Conservation (phyloP, 2,329 filamentous ascomycete species). For the Fonsecaea pugnacius region DNA sequence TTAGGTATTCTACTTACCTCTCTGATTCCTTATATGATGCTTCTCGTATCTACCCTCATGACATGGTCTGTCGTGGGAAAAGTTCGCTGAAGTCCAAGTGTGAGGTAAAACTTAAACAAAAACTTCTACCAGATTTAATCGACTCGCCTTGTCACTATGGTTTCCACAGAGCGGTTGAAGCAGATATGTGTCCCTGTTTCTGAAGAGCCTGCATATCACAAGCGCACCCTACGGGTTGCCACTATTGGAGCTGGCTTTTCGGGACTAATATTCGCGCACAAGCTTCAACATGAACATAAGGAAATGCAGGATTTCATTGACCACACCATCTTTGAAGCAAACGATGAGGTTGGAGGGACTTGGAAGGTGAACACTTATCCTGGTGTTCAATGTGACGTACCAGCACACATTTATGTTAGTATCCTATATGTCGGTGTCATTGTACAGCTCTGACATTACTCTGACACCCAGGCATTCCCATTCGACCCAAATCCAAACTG, state of each 20-base stretch:
- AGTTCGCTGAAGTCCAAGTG: too few species aligned
- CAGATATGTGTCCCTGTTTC: too few species aligned
- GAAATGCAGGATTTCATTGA: constrained; percentile 43
- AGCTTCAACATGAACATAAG: constrained; percentile 44
- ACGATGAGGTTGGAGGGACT: constrained; percentile 48
- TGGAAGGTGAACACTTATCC: constrained; percentile 50
- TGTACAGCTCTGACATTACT: constrained; percentile 12
- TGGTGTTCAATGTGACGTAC: constrained; percentile 63
- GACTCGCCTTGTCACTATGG: too few species aligned
- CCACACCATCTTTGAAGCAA: constrained; percentile 50
- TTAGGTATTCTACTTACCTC: too few species aligned
- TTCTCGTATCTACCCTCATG: too few species aligned
- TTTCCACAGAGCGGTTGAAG: too few species aligned
- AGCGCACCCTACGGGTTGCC: too few species aligned
- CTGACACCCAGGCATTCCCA: constrained; percentile 26
- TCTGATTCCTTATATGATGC: too few species aligned
- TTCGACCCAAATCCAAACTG: constrained; percentile 52
- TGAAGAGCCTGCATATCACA: too few species aligned
- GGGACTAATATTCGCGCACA: constrained; percentile 46
- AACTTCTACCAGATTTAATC: too few species aligned
- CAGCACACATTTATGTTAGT: constrained; percentile 67
- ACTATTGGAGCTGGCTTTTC: constrained; percentile 46
- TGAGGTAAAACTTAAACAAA: too few species aligned
- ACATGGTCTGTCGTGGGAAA: too few species aligned
- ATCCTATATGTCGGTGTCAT: constrained; percentile 52